Conservation (phyloP, 176 grass and related monocot genomes). For the Oryza officinalis region DNA sequence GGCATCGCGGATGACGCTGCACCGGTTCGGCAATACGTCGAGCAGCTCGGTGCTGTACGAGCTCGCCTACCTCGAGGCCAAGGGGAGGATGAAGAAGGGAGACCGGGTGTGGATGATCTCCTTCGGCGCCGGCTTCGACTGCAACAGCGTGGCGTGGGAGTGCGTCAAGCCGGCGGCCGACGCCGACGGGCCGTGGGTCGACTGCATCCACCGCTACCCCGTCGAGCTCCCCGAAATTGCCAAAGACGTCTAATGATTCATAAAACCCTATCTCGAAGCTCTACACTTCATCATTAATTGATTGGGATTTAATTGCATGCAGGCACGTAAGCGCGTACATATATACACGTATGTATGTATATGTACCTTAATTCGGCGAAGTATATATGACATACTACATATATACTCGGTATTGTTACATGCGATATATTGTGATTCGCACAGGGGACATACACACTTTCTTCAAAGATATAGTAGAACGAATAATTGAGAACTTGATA, state of each 20-base stretch:
- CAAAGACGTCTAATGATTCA: neutral
- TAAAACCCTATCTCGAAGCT: neutral
- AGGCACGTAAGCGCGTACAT: neutral
- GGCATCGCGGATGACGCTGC: conserved; percentile 52
- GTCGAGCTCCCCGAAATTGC: conserved; percentile 28
- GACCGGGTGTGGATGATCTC: conserved; percentile 48
- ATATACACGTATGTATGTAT: neutral
- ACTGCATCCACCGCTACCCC: conserved; percentile 44
- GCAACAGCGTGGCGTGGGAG: conserved; percentile 42
- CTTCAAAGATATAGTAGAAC: neutral
- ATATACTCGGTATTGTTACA: neutral
- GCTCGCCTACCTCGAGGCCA: conserved; percentile 43
- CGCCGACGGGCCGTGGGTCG: conserved; percentile 38
- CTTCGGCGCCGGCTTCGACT: conserved; percentile 43
- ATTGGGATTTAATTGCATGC: neutral
- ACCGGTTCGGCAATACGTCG: conserved; percentile 45
- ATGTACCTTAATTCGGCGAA: neutral
- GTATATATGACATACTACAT: neutral
- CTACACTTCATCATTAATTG: neutral
- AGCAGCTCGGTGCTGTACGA: conserved; percentile 49
- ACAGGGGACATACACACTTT: neutral
- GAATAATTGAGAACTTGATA: neutral
- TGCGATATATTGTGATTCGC: neutral
- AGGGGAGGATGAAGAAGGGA: conserved; percentile 19
- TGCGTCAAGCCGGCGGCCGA: conserved; percentile 25